A percentile compares a stretch with the other conserved stretches of the same genome.
Evolutionary conservation across 176 grass and related monocot genomes (phyloP).

Genomic region (Musa troglodytarum): DNA sequence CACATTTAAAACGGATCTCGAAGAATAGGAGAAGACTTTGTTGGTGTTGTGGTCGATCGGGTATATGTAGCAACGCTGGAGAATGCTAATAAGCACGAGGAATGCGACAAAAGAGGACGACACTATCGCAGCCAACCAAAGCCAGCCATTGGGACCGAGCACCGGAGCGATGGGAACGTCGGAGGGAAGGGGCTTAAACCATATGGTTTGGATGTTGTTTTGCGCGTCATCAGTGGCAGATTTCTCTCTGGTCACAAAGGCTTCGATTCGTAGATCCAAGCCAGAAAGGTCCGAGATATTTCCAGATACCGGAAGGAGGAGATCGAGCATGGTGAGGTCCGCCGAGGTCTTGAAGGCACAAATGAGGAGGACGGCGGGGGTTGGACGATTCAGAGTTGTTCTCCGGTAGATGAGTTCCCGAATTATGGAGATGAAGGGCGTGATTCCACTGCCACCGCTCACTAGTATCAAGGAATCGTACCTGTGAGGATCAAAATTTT

Average conservation of each 20-base stretch:
- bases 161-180: conserved; percentile 30
- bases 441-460: conserved; percentile 54
- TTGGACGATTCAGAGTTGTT: not conserved
- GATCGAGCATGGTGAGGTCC: conserved; percentile 62
- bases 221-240: not conserved
- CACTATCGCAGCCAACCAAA: conserved; percentile 37
- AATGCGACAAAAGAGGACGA: conserved; percentile 33
- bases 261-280: conserved; percentile 39
- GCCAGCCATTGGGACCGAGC: conserved; percentile 38
- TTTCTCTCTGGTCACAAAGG: conserved; percentile 41
- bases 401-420: conserved; percentile 29
- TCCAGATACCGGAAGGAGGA: conserved; percentile 29
- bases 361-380: conserved; percentile 34
- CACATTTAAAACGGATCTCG: conserved; percentile 33
- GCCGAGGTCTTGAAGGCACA: conserved; percentile 41
- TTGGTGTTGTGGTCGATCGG: conserved; percentile 37
- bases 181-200: conserved; percentile 36
- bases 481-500: conserved; percentile 4
- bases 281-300: conserved; percentile 20
- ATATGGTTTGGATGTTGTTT: conserved; percentile 14
- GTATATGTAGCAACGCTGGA: conserved; percentile 35
- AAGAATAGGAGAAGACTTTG: conserved; percentile 22
- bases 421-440: conserved; percentile 53
- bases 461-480: conserved; percentile 44
- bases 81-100: conserved; percentile 31